Evolutionary conservation across 2,329 filamentous ascomycete genomes (phyloP).

Genomic region (Berkeleyomyces rouxiae): DNA sequence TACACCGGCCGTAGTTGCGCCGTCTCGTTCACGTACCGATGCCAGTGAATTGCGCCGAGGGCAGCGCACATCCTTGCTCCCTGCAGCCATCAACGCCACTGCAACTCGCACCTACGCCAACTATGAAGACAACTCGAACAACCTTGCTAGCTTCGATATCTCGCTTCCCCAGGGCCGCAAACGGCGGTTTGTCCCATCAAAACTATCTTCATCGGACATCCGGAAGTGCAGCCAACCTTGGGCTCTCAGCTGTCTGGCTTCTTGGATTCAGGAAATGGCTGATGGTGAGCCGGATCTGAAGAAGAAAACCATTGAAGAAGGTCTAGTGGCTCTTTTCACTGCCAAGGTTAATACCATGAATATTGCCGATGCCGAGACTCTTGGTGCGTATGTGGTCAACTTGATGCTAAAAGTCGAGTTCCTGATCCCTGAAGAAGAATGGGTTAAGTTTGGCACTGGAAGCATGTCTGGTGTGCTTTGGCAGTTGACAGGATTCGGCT

Average conservation of each 20-base stretch:
- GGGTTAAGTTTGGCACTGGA: conserved; percentile 79
- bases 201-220: conserved; percentile 66
- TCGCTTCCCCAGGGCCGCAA: conserved; percentile 64
- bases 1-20: conserved; percentile 60
- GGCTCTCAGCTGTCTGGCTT: conserved; percentile 75
- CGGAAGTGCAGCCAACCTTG: conserved; percentile 77
- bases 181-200: conserved; percentile 71
- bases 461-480: conserved; percentile 78
- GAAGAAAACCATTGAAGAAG: conserved; percentile 70
- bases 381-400: conserved; percentile 61
- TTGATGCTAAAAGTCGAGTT: conserved; percentile 67
- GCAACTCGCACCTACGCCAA: conserved; percentile 29
- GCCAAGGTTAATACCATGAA: conserved; percentile 97
- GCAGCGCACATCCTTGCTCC: conserved; percentile 33
- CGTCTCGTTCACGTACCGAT: conserved; percentile 88
- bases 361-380: conserved; percentile 80
- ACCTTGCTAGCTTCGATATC: conserved; percentile 59
- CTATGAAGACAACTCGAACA: conserved; percentile 37
- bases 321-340: conserved; percentile 75
- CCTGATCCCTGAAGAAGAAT: conserved; percentile 80
- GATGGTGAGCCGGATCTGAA: conserved; percentile 83
- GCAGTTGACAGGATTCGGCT: conserved; percentile 81
- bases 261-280: conserved; percentile 76
- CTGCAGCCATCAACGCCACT: conserved; percentile 25
- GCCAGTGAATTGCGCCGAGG: conserved; percentile 53